phyloP scores from a whole-genome alignment of 2,329 filamentous ascomycete genomes.

The Helicocarpus griseus region DNA sequence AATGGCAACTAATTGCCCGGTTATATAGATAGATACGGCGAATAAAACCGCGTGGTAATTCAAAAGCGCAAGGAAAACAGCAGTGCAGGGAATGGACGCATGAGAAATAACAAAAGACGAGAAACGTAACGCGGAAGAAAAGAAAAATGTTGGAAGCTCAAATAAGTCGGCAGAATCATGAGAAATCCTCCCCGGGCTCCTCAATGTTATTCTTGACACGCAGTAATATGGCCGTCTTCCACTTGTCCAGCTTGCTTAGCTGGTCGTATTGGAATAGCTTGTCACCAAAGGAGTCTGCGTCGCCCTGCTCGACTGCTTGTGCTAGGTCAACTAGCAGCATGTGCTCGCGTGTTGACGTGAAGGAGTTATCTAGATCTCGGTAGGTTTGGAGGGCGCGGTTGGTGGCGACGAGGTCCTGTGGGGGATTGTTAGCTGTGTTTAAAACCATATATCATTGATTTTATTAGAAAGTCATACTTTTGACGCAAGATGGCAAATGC shows the following conservation, averaged over 20 bases:
- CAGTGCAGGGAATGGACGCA: too few species aligned
- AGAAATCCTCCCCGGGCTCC: slow-evolving; percentile 58
- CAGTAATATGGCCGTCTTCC: slow-evolving; percentile 83
- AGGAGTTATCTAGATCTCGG: slow-evolving; percentile 66
- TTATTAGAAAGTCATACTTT: slow-evolving; percentile 26
- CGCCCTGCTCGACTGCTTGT: slow-evolving; percentile 64
- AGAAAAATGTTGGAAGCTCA: slow-evolving; percentile 5
- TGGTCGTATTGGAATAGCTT: slow-evolving; percentile 85
- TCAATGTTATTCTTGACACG: slow-evolving; percentile 78
- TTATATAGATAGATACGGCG: background rate
- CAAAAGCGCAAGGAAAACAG: too few species aligned
- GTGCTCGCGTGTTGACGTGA: slow-evolving; percentile 67
- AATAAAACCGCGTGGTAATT: too few species aligned
- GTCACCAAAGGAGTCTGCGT: slow-evolving; percentile 75
- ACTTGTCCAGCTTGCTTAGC: slow-evolving; percentile 88
- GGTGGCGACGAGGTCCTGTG: slow-evolving; percentile 62
- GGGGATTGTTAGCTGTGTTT: background rate
- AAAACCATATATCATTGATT: background rate
- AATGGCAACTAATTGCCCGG: background rate
- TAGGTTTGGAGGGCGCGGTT: slow-evolving; percentile 76
- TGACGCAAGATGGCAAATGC: slow-evolving; percentile 76
- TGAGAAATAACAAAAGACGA: background rate
- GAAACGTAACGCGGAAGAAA: slow-evolving; percentile 6
- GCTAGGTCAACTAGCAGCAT: slow-evolving; percentile 69
- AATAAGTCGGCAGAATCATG: slow-evolving; percentile 32